Evolutionary conservation across 1,284 basidiomycete genomes (phyloP), one percentile per base, ranked within the genome.

Genomic region (Puccinia brachypodii): DNA sequence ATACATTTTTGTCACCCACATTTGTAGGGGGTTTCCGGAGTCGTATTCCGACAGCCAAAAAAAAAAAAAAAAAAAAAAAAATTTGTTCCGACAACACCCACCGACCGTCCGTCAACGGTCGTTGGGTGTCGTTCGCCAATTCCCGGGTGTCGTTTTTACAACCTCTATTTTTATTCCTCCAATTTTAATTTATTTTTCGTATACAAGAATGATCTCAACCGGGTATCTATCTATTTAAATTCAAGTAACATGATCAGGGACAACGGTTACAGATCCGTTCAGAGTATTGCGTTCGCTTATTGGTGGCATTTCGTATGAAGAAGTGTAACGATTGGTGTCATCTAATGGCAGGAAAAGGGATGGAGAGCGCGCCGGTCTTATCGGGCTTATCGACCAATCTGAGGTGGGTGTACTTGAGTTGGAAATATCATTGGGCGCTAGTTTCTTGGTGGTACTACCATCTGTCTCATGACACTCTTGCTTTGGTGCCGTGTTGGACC

Each of bases 251-350:
- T 38, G 64, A 19, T 19, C 19, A n/a, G 64, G 40, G 25, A 9
- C 36, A 25, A 19, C 4, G 11, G 19, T 42, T 22, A 68, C 7
- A 68, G 40, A 68, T 7, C 38, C 22, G 64, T n/a, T 25, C 38
- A 44, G n/a, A 6, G 13, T 68, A 8, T 44, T 11, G 64, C 40
- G 38, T 68, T 68, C 64, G 64, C 38, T 42, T 7, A 68, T 36
- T 3, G 38, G 38, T 4, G 64, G 64, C 64, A 68, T 68, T 68
- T 68, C 64, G 64, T 68, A 68, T 42, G 64, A 68, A n/a, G n/a
- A n/a, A n/a, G 64, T 50, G 33, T 50, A 47, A 28, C 44, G 42
- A 53, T 53, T 72, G 44, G 53, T 36, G 14, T 53, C 28, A 72
- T 72, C 69, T 22, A 72, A 28, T 31, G 44, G 19, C 25, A 42